Evolutionary conservation across 257 asterid genomes (phyloP).

Genomic region (Leptodermis oblonga): DNA sequence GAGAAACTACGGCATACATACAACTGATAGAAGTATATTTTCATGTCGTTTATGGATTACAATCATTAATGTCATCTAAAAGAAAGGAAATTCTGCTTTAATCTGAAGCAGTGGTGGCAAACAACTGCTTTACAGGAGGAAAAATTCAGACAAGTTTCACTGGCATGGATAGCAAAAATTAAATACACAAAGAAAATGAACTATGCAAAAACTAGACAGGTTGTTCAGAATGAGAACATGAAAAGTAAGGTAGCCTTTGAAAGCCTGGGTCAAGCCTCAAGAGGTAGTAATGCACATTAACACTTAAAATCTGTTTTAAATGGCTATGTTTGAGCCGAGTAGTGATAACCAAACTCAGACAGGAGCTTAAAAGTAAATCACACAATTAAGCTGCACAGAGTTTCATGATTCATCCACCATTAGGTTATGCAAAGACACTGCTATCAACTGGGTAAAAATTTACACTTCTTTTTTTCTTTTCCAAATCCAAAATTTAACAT

Average conservation of each 20-base stretch:
- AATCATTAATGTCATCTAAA: not conserved
- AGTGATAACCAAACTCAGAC: not conserved
- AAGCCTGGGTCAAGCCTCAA: not conserved
- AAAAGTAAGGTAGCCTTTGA: not conserved
- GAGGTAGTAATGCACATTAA: not conserved
- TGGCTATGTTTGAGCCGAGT: not conserved
- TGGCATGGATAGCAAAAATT: not conserved
- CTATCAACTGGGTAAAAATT: no score
- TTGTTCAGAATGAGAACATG: not conserved
- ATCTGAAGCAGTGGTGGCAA: not conserved
- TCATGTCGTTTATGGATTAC: not conserved
- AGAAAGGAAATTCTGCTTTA: not conserved
- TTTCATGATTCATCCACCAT: not conserved
- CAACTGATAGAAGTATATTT: no score
- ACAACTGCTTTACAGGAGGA: not conserved
- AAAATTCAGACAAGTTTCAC: not conserved
- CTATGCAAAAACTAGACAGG: not conserved
- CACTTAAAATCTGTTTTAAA: not conserved
- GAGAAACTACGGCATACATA: not conserved
- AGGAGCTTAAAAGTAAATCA: not conserved
- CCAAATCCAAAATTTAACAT: no score
- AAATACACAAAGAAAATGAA: not conserved
- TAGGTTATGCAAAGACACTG: not conserved
- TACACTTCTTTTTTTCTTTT: no score
- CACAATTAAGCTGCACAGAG: not conserved